Base-by-base conservation (phyloP, 352 stramenopile species). In the Phytophthora capsici region DNA sequence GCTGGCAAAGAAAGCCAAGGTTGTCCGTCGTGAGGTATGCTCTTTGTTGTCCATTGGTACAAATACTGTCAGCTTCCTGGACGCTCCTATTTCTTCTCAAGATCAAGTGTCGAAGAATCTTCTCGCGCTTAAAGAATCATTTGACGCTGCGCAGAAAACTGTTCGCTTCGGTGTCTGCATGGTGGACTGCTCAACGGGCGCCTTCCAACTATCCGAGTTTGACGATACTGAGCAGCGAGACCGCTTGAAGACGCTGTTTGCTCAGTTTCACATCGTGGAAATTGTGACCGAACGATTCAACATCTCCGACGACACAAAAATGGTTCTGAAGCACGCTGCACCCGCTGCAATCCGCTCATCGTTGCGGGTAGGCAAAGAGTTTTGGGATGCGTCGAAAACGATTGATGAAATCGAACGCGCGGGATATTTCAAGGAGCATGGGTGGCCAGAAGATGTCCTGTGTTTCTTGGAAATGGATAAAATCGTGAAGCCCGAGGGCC, bases 201-300 rank as follows among this genome's bases (percentile, higher is more conserved):
- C 81, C 2, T 95, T 99, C 40, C 96, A 96, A 34, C 48, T 99
- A 3, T 95, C 96, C 5, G 94, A 99, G 66, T 99, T 99, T 85
- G 88, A 96, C 12, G 98, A 99, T 77, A 96, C 98, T 56, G 79
- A 94, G 26, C 90, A 99, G 54, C 89, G 96, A 45, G 96, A 97
- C 47, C 84, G 96, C 1, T 84, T 99, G 51, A 94, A 98, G 58
- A 99, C 98, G 19, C 73, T 99, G 8, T 85, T 99, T 28, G 87
- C 89, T 30, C 88, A 96, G 54, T 95, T 94, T 55, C 69, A 85
- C 53, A 84, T 84, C 23, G 89, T 94, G 6, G 91, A 97, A 69
- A 84, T 97, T 30, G 78, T 96, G 23, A 92, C 76, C 12, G 85
- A 95, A 53, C 80, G 85, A 19, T 80, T 80, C 22, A 82, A 79